Evolutionary conservation across 768 basidiomycete genomes (phyloP), one percentile per base, ranked within the genome.

Genomic region (Clitopilus passeckerianus): DNA sequence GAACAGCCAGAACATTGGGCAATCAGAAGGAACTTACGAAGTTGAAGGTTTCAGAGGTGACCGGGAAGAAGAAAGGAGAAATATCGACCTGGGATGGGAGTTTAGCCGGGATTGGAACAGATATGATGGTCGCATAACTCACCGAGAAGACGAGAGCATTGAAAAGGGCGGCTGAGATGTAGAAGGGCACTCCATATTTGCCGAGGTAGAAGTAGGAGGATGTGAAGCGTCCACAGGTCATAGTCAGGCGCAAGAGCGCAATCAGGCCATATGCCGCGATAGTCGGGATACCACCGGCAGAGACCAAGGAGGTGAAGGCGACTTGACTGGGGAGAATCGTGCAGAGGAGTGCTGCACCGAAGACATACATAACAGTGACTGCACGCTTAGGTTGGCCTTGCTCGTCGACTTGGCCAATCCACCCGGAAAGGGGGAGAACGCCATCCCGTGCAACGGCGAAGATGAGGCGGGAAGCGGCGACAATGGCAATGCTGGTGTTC

Each of bases 391-490:
- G 94, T 65, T 95, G 90, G 1, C 90, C 88, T 15, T 80, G 72
- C 0, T 71, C 62, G 54, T 90, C 86, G 43, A 95, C 90, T 60
- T 79, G 73, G 46, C 90, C 86, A 56, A 97, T 89, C 94, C 93
- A 96, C 12, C 74, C 60, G 0, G 91, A 93, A 53, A 91, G 69
- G 0, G 95, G 94, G 10, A 97, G 77, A 0, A 95, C 91, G 27
- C 94, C 94, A 65, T 97, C 95, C 57, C 95, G 87, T n/a, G 94
- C 94, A 50, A 97, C 90, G 8, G 94, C 95, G 67, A 91, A 97
- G 41, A 97, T 81, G 24, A 97, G 81, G 4, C 94, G 85, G 12
- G 93, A 95, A 12, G 93, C 85, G 1, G 95, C 94, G 18, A 95
- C 91, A 59, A 96, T 86, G 16, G 91, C 85, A 46, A 95, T 83